These are phyloP conservation scores for Trichoderma reesei DNA, from an alignment of 495 filamentous ascomycete species.

Conservation along the genomic window DNA sequence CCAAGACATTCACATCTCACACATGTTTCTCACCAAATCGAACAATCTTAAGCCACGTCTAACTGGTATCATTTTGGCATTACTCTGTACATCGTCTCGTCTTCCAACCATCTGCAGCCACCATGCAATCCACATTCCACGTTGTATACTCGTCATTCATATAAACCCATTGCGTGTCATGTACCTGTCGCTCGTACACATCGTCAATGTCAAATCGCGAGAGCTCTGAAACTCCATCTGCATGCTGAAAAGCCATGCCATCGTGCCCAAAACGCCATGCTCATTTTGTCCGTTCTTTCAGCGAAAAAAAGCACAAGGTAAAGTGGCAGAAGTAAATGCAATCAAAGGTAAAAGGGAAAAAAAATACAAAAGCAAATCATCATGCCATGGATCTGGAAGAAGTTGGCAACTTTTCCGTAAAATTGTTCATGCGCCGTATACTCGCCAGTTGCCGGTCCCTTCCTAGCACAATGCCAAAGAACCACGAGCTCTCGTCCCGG, in stretches of 20 bases:
- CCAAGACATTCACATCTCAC: not conserved
- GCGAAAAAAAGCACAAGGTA: not conserved
- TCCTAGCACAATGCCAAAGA: slow-evolving; percentile 8
- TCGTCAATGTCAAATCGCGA: not conserved
- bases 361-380: not conserved
- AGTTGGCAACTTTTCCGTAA: not conserved
- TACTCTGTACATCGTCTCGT: not conserved
- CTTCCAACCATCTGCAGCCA: not conserved
- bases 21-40: not conserved
- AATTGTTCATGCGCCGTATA: slow-evolving; percentile 2
- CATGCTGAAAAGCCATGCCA: not conserved
- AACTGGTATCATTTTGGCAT: not conserved
- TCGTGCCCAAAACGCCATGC: not conserved
- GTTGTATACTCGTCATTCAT: slow-evolving; percentile 1
- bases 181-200: not conserved
- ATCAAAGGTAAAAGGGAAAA: not conserved
- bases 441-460: not conserved
- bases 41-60: not conserved
- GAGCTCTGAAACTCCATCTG: not conserved
- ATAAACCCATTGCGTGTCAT: not conserved
- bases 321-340: too few species aligned
- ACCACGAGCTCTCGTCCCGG: slow-evolving; percentile 5
- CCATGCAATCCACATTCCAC: not conserved
- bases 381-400: slow-evolving; percentile 6
- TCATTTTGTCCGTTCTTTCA: not conserved